These are phyloP conservation scores for Phytopythium aichiense DNA, from an alignment of 352 stramenopile species.

Conservation along the genomic window DNA sequence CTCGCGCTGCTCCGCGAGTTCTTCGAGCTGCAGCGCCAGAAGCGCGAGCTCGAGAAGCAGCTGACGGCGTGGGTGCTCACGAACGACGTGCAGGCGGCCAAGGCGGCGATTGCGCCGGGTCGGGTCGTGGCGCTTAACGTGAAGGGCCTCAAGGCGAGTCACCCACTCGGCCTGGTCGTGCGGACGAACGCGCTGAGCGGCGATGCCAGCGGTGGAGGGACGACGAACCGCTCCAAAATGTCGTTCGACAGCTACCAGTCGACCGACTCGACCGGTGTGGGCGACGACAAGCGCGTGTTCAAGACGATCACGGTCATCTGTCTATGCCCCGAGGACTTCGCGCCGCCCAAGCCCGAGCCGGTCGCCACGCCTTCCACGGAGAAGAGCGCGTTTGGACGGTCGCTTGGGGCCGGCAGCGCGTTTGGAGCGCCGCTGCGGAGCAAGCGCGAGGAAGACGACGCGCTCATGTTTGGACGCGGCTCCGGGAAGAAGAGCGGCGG, in stretches of 20 bases:
- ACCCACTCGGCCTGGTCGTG: constrained; percentile 56
- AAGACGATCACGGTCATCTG: constrained; percentile 74
- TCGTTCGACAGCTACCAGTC: constrained; percentile 34
- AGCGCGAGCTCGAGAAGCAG: constrained; percentile 64
- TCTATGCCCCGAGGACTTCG: constrained; percentile 61
- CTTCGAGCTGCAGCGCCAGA: constrained; percentile 68
- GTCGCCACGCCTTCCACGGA: neutral
- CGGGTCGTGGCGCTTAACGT: constrained; percentile 61
- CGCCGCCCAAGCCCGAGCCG: constrained; percentile 34
- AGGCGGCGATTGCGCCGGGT: constrained; percentile 56
- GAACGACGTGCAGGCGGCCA: constrained; percentile 59
- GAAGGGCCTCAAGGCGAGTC: constrained; percentile 33
- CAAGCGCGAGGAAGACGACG: constrained; percentile 49
- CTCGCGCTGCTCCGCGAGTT: constrained; percentile 59
- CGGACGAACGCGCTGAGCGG: constrained; percentile 35
- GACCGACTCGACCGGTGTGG: constrained; percentile 1
- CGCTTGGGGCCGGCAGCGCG: neutral
- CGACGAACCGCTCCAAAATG: constrained; percentile 29
- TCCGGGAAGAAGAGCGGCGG: constrained; percentile 16
- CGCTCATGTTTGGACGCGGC: constrained; percentile 34
- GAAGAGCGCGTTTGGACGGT: neutral
- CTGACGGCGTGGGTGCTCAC: constrained; percentile 68
- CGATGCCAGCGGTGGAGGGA: constrained; percentile 11
- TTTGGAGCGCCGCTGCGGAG: constrained; percentile 40
- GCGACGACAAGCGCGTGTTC: constrained; percentile 39